Percentiles rank a stretch among this genome's conserved stretches.
These are phyloP conservation scores for Pterulicium gracile DNA, from an alignment of 1,284 basidiomycete genomes.

Conservation along the genomic window DNA sequence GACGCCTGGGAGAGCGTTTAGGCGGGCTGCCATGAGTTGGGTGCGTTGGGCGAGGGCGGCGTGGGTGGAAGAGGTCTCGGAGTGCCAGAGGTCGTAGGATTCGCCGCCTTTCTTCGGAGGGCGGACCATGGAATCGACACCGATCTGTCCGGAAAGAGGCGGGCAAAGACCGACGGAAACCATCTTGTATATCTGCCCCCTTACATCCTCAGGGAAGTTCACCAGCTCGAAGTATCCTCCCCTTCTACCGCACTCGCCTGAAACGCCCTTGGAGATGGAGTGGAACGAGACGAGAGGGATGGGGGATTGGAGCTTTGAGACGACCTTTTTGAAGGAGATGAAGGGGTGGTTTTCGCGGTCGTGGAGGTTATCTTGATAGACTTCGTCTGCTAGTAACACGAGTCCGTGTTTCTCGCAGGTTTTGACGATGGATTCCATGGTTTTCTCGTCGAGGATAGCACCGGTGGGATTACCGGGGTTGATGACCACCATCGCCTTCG, in stretches of 20 bases:
- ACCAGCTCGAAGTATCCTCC: slow-evolving; percentile 90
- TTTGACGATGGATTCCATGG: slow-evolving; percentile 66
- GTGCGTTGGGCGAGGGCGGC: slow-evolving; percentile 65
- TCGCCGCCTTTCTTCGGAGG: slow-evolving; percentile 70
- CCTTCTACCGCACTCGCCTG: slow-evolving; percentile 87
- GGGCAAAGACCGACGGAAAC: slow-evolving; percentile 85
- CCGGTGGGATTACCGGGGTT: slow-evolving; percentile 97
- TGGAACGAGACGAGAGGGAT: slow-evolving; percentile 89
- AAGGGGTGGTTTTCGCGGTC: slow-evolving; percentile 58
- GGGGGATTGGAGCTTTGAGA: slow-evolving; percentile 49
- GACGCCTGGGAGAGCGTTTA: slow-evolving; percentile 62
- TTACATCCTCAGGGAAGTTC: slow-evolving; percentile 68
- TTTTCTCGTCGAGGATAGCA: slow-evolving; percentile 59
- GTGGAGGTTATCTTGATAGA: slow-evolving; percentile 91
- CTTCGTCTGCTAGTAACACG: slow-evolving; percentile 89
- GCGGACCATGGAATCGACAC: slow-evolving; percentile 83
- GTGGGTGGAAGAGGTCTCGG: slow-evolving; percentile 76
- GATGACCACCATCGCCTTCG: slow-evolving; percentile 87
- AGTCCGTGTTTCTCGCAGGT: slow-evolving; percentile 81
- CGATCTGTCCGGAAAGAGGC: slow-evolving; percentile 82
- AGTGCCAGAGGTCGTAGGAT: slow-evolving; percentile 69
- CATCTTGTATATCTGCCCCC: slow-evolving; percentile 91
- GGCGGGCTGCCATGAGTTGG: slow-evolving; percentile 59
- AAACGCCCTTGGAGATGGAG: slow-evolving; percentile 90
- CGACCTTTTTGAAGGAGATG: slow-evolving; percentile 85